Percentiles rank a stretch among this genome's conserved stretches.
phyloP scores from a whole-genome alignment of 2,329 filamentous ascomycete species.

The Alternaria alternata region DNA sequence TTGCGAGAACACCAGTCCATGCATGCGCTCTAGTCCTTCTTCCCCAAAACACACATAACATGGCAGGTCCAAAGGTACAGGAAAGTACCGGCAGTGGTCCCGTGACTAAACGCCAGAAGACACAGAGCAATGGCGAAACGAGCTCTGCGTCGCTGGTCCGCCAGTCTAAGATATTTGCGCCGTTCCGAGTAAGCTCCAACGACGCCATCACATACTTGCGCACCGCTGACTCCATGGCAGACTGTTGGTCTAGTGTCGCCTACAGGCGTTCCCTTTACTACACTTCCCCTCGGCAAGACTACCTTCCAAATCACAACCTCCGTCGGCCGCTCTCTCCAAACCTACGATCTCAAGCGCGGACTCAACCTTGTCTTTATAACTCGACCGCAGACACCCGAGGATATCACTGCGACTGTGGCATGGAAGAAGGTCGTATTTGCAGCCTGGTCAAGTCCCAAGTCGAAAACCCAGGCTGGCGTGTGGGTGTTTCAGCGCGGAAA shows the following conservation, averaged over 20 bases:
- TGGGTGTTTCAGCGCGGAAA: slow-evolving; percentile 95
- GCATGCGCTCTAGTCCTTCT: slow-evolving; percentile 3
- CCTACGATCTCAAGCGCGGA: slow-evolving; percentile 90
- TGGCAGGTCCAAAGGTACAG: slow-evolving; percentile 62
- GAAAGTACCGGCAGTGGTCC: slow-evolving; percentile 54
- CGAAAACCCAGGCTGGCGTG: slow-evolving; percentile 69
- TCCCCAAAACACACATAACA: slow-evolving; percentile 32
- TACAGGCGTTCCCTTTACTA: slow-evolving; percentile 87
- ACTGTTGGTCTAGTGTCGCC: slow-evolving; percentile 94
- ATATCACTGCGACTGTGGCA: slow-evolving; percentile 85
- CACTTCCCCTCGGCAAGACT: slow-evolving; percentile 86
- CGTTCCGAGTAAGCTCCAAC: slow-evolving; percentile 75
- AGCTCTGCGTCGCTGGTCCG: slow-evolving; percentile 52
- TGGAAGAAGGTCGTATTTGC: slow-evolving; percentile 89
- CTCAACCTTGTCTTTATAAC: slow-evolving; percentile 94
- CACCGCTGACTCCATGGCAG: slow-evolving; percentile 56
- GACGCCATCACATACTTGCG: background rate
- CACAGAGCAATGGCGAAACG: slow-evolving; percentile 47
- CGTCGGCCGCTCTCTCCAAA: slow-evolving; percentile 87
- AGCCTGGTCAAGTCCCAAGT: slow-evolving; percentile 77
- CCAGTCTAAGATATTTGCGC: slow-evolving; percentile 85
- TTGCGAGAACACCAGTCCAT: slow-evolving; percentile 19
- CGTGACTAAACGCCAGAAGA: slow-evolving; percentile 70
- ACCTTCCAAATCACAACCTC: slow-evolving; percentile 98
- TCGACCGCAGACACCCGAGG: slow-evolving; percentile 82